These are phyloP conservation scores for Dothistroma pini DNA, from an alignment of 2,329 filamentous ascomycete genomes.

Conservation along the genomic window DNA sequence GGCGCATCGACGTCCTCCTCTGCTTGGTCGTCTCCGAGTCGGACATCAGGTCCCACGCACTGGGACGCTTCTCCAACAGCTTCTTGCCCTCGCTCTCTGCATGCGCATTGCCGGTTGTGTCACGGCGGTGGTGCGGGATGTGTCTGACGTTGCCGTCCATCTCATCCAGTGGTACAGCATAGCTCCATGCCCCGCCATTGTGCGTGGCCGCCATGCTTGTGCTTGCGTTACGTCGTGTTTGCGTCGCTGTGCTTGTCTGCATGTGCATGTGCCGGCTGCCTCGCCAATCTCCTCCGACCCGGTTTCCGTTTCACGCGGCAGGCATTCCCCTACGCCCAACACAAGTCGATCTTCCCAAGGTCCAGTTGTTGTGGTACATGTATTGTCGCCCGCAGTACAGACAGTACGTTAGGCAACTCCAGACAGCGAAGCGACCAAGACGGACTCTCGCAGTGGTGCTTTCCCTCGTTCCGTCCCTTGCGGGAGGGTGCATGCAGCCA, in stretches of 20 bases:
- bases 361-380: neutral
- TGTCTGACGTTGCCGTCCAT: slow-evolving; percentile 22
- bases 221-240: neutral
- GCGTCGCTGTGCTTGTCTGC: neutral
- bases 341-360: neutral
- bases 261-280: neutral
- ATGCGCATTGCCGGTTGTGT: neutral
- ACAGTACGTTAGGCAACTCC: neutral
- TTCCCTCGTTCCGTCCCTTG: neutral
- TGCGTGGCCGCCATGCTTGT: slow-evolving; percentile 13
- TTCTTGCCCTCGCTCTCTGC: slow-evolving; percentile 8
- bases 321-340: neutral
- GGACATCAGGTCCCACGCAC: slow-evolving; percentile 25
- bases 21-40: slow-evolving; percentile 28
- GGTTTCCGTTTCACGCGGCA: neutral
- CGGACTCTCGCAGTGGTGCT: neutral
- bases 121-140: neutral
- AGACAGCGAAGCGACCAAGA: neutral
- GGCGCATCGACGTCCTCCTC: slow-evolving; percentile 25
- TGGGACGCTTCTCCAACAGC: slow-evolving; percentile 12
- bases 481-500: slow-evolving; percentile 3
- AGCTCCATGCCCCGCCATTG: slow-evolving; percentile 22
- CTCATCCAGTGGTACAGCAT: slow-evolving; percentile 24
- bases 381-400: neutral
- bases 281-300: too few species aligned